Conservation (phyloP, 164 flowering plant genomes). For the Chimonanthus salicifolius region DNA sequence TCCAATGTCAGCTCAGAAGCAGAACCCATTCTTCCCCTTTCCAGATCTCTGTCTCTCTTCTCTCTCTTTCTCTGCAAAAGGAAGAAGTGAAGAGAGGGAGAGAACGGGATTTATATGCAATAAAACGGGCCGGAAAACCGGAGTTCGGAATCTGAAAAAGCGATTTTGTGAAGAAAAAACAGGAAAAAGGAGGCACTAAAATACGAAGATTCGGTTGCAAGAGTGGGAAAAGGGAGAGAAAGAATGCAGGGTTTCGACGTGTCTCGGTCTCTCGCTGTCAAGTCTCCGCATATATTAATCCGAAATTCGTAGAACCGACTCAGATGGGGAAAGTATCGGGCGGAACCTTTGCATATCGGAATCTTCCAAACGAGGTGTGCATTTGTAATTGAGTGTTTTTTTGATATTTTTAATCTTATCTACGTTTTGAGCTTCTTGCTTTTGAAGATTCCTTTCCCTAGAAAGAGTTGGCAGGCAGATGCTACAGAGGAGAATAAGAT, state of each 20-base stretch:
- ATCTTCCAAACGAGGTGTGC: neutral
- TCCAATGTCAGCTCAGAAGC: neutral
- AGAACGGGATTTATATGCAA: conserved; percentile 7
- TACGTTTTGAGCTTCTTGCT: neutral
- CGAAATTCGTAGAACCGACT: neutral
- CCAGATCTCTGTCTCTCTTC: neutral
- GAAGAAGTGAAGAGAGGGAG: neutral
- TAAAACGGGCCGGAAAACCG: conserved; percentile 8
- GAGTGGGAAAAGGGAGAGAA: neutral
- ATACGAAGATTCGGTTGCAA: conserved; percentile 12
- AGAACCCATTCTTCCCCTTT: conserved; percentile 13
- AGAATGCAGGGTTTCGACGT: neutral
- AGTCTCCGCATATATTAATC: neutral
- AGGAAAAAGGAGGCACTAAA: conserved; percentile 5
- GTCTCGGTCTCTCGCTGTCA: neutral
- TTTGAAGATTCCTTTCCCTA: neutral
- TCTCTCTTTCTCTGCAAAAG: neutral
- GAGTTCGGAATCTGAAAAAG: conserved; percentile 10
- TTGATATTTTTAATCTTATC: neutral
- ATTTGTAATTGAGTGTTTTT: neutral
- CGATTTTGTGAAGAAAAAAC: conserved; percentile 5
- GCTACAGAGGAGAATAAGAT: neutral
- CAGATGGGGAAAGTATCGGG: neutral
- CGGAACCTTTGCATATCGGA: neutral
- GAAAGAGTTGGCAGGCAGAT: neutral